Evolutionary conservation across 2,329 filamentous ascomycete genomes (phyloP).

Genomic region (Rugonectria rugulosa): DNA sequence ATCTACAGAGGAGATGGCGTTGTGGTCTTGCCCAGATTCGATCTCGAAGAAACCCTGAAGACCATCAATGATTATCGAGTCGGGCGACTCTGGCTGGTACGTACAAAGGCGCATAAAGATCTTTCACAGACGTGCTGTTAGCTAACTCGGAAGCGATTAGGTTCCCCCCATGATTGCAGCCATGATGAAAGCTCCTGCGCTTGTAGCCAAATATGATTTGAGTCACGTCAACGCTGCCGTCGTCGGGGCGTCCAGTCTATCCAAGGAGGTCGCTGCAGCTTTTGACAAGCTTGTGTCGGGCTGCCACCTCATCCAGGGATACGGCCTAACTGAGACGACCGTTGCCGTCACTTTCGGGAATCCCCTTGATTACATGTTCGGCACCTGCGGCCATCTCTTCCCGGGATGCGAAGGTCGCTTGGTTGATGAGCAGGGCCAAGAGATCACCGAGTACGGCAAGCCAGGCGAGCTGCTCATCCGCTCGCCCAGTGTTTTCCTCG

Average conservation of each 20-base stretch:
- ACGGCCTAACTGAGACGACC: slow-evolving; percentile 11
- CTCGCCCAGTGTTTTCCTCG: slow-evolving; percentile 4
- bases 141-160: neutral
- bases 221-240: slow-evolving; percentile 10
- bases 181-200: slow-evolving; percentile 11
- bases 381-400: slow-evolving; percentile 13
- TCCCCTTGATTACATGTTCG: slow-evolving; percentile 11
- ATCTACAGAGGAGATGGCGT: slow-evolving; percentile 14
- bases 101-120: neutral
- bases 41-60: slow-evolving; percentile 15
- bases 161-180: slow-evolving; percentile 14
- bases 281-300: slow-evolving; percentile 12
- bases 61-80: slow-evolving; percentile 12
- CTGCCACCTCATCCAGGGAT: slow-evolving; percentile 13
- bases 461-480: slow-evolving; percentile 9
- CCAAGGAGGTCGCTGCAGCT: slow-evolving; percentile 3
- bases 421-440: slow-evolving; percentile 1
- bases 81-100: slow-evolving; percentile 11
- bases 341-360: slow-evolving; percentile 12
- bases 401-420: slow-evolving; percentile 10
- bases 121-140: neutral
- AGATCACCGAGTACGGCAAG: slow-evolving; percentile 8
- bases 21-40: slow-evolving; percentile 9
- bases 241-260: slow-evolving; percentile 11
- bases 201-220: slow-evolving; percentile 11